phyloP scores from a whole-genome alignment of 257 asterid species.

The Nicotiana paniculata region DNA sequence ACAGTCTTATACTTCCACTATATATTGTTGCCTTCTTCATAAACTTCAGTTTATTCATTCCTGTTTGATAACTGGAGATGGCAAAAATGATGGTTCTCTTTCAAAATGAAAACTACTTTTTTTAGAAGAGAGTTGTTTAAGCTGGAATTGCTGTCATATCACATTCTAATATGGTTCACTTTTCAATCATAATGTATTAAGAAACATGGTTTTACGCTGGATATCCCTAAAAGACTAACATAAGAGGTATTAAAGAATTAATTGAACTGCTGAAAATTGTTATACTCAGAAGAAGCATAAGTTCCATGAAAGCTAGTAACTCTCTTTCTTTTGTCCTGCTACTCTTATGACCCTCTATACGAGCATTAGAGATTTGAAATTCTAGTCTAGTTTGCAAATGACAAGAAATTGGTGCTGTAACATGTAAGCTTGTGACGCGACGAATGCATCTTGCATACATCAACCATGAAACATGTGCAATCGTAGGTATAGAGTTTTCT shows the following conservation, averaged over 20 bases:
- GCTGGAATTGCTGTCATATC: not conserved
- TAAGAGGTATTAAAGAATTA: not conserved
- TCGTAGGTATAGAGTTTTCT: not conserved
- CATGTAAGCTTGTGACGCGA: not conserved
- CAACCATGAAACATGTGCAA: not conserved
- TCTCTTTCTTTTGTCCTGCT: not conserved
- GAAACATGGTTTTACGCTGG: not conserved
- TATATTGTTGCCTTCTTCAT: not conserved
- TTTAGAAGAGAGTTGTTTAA: not conserved
- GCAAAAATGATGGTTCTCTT: not conserved
- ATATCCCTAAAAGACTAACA: not conserved
- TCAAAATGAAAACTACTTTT: not conserved
- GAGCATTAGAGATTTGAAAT: not conserved
- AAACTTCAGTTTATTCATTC: not conserved
- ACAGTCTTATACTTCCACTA: not conserved
- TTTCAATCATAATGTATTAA: not conserved
- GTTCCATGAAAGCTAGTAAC: not conserved
- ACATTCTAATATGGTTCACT: not conserved
- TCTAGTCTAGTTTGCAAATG: not conserved
- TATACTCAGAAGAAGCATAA: not conserved
- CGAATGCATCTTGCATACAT: not conserved
- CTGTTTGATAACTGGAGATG: not conserved
- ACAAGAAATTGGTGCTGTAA: not conserved
- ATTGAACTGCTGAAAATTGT: not conserved
- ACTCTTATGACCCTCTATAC: not conserved